Conservation (phyloP, 1,284 basidiomycete genomes). For the Mycosarcoma maydis region DNA sequence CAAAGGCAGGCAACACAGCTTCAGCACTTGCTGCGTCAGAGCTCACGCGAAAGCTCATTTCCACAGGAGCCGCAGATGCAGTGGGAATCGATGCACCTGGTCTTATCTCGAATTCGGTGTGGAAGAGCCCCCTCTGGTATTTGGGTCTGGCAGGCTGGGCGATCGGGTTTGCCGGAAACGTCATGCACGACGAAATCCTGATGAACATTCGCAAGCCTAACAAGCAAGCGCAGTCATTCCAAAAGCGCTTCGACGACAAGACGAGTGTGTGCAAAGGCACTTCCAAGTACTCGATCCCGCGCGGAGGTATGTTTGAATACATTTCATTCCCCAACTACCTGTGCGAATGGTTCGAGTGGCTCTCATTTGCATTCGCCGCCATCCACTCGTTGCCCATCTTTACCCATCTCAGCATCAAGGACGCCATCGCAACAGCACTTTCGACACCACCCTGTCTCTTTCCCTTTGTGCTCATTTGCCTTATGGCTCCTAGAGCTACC, state of each 20-base stretch:
- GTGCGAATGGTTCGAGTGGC: constrained; percentile 75
- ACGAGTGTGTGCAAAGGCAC: constrained; percentile 53
- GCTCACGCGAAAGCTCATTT: constrained; percentile 27
- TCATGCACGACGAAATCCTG: constrained; percentile 87
- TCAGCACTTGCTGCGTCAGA: constrained; percentile 12
- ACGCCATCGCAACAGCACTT: constrained; percentile 33
- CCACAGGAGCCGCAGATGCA: constrained; percentile 23
- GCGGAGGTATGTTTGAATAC: constrained; percentile 79
- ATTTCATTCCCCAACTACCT: constrained; percentile 93
- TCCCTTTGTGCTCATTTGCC: constrained; percentile 74
- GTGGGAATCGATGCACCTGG: constrained; percentile 28
- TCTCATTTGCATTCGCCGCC: constrained; percentile 56
- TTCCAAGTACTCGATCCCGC: constrained; percentile 81
- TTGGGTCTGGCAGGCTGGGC: constrained; percentile 76
- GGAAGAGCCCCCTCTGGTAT: constrained; percentile 71
- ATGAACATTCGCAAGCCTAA: constrained; percentile 71
- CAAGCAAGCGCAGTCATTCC: constrained; percentile 3
- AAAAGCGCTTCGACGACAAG: not conserved
- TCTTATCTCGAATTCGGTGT: constrained; percentile 59
- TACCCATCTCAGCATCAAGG: constrained; percentile 23
- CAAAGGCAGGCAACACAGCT: constrained; percentile 10
- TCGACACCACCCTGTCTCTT: constrained; percentile 70
- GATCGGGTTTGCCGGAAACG: constrained; percentile 78
- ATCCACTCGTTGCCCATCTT: constrained; percentile 51
- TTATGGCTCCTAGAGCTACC: constrained; percentile 82